Conservation (phyloP, 2,329 filamentous ascomycete species). For the Dothistroma pini region DNA sequence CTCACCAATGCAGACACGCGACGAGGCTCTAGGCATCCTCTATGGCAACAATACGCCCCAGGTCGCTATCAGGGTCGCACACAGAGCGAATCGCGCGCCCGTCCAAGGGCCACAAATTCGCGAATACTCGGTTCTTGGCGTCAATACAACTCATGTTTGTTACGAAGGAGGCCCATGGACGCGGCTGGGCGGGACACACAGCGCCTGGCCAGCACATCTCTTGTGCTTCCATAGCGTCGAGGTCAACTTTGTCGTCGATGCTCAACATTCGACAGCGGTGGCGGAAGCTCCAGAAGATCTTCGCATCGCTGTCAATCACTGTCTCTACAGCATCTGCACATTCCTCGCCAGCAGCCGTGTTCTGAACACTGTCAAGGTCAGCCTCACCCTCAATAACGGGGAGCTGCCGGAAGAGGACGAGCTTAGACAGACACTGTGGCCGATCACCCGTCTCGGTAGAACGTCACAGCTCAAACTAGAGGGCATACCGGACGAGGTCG, state of each 20-base stretch:
- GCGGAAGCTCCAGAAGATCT: not conserved
- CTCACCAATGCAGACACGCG: not conserved
- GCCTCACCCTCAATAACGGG: not conserved
- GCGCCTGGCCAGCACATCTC: not conserved
- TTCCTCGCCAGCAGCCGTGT: not conserved
- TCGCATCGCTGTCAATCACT: not conserved
- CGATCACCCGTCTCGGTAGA: not conserved
- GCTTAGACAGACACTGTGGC: not conserved
- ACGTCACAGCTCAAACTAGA: not conserved
- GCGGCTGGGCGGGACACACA: not conserved
- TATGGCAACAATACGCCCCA: not conserved
- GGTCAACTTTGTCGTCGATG: not conserved
- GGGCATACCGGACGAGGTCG: not conserved
- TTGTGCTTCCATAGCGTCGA: not conserved
- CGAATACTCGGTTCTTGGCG: not conserved
- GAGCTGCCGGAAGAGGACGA: not conserved
- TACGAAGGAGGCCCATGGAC: not conserved
- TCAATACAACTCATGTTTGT: not conserved
- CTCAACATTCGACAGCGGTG: not conserved
- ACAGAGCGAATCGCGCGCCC: not conserved
- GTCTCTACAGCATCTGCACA: not conserved
- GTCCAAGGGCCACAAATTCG: not conserved
- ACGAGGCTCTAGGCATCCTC: not conserved
- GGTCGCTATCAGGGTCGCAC: not conserved
- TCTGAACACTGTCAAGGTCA: not conserved